These are phyloP conservation scores for Sonneratia caseolaris DNA, from an alignment of 345 rosid genomes.

Conservation along the genomic window DNA sequence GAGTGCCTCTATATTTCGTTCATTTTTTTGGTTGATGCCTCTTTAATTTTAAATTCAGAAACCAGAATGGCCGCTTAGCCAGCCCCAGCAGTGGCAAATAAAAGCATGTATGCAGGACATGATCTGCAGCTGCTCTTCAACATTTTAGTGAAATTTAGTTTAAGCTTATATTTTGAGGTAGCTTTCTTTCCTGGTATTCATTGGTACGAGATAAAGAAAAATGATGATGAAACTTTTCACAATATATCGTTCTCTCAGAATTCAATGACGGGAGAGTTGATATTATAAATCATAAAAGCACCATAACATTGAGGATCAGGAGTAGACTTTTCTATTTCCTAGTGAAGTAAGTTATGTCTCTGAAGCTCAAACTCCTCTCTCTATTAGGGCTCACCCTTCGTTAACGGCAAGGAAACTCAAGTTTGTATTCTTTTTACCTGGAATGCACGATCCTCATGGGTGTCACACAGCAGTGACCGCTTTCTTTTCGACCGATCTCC, in stretches of 20 bases:
- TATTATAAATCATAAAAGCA: too few species aligned
- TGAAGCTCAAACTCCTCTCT: neutral
- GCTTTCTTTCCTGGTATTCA: too few species aligned
- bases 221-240: too few species aligned
- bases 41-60: too few species aligned
- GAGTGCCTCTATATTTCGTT: too few species aligned
- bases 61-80: neutral
- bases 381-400: neutral
- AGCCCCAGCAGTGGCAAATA: neutral
- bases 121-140: neutral
- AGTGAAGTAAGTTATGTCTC: neutral
- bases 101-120: neutral
- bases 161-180: too few species aligned
- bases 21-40: too few species aligned
- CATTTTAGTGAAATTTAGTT: neutral
- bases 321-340: neutral
- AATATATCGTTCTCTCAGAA: too few species aligned
- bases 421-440: neutral
- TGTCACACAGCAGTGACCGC: constrained; percentile 27
- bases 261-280: too few species aligned
- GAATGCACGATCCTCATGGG: constrained; percentile 7
- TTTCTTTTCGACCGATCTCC: constrained; percentile 60
- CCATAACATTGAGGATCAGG: neutral
- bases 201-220: too few species aligned
- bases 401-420: neutral